Conservation (phyloP, 2,329 filamentous ascomycete genomes). For the Coniochaeta ligniaria region DNA sequence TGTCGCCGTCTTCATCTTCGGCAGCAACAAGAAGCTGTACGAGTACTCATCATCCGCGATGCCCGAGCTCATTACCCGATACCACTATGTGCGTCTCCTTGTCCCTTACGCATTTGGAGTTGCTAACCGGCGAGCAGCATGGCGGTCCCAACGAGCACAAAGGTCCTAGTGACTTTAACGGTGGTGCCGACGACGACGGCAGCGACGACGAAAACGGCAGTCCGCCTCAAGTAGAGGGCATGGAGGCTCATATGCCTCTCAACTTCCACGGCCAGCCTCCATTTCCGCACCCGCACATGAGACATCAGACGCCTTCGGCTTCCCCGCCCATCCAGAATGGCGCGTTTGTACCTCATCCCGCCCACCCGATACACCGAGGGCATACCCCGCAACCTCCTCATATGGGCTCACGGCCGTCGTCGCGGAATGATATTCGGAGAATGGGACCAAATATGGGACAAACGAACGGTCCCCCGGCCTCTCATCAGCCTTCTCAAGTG, state of each 20-base stretch:
- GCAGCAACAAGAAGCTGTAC: conserved; percentile 97
- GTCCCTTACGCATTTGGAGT: not conserved
- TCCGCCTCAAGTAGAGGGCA: conserved; percentile 59
- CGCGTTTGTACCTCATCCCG: conserved; percentile 55
- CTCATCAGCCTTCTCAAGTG: conserved; percentile 45
- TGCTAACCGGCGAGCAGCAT: conserved; percentile 51
- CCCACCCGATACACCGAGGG: conserved; percentile 48
- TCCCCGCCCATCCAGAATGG: conserved; percentile 84
- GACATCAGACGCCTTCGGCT: conserved; percentile 74
- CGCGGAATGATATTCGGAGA: conserved; percentile 71
- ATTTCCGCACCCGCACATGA: conserved; percentile 63
- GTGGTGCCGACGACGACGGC: conserved; percentile 79
- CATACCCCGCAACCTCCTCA: conserved; percentile 78
- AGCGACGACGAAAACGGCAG: conserved; percentile 67
- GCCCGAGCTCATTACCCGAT: conserved; percentile 78
- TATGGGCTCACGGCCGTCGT: conserved; percentile 67
- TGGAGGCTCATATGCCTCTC: conserved; percentile 55
- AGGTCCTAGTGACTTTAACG: conserved; percentile 85
- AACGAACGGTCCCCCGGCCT: conserved; percentile 50
- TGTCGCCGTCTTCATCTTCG: conserved; percentile 97
- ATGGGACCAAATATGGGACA: conserved; percentile 68
- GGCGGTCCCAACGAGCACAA: conserved; percentile 93
- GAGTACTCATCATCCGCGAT: conserved; percentile 95
- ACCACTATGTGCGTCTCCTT: conserved; percentile 71
- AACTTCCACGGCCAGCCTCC: conserved; percentile 61